Conservation (phyloP, 2,329 filamentous ascomycete species). For the Neodidymelliopsis sp. region DNA sequence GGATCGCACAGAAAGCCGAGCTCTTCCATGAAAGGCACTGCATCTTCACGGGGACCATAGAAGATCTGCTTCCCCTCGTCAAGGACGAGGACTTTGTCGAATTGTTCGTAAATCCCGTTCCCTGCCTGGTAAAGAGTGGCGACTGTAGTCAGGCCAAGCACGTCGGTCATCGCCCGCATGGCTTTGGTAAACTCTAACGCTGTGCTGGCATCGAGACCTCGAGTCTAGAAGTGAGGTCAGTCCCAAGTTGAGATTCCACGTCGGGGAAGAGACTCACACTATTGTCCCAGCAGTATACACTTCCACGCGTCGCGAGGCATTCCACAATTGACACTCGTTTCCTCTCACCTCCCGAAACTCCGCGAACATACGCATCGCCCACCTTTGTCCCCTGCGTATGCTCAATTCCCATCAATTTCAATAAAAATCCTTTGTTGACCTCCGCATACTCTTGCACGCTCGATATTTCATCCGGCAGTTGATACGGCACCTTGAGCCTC, state of each 20-base stretch:
- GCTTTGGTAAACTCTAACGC: constrained; percentile 62
- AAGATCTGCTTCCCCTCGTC: constrained; percentile 78
- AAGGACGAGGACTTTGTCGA: constrained; percentile 74
- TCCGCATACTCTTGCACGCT: not conserved
- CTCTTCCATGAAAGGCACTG: constrained; percentile 69
- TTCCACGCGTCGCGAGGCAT: constrained; percentile 29
- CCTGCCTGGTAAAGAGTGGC: constrained; percentile 61
- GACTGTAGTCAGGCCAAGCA: constrained; percentile 56
- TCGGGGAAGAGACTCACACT: constrained; percentile 1
- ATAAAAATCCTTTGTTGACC: not conserved
- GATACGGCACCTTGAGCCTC: constrained; percentile 62
- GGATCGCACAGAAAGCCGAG: constrained; percentile 71
- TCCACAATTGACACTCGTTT: constrained; percentile 67
- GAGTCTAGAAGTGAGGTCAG: constrained; percentile 51
- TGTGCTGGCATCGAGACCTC: constrained; percentile 43
- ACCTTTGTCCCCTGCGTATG: constrained; percentile 68
- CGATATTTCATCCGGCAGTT: constrained; percentile 57
- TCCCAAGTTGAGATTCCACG: constrained; percentile 51
- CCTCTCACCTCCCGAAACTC: constrained; percentile 64
- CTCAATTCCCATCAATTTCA: constrained; percentile 49
- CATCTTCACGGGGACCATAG: constrained; percentile 67
- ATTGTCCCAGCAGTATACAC: constrained; percentile 1
- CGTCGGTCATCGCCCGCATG: constrained; percentile 57
- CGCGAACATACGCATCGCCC: constrained; percentile 63
- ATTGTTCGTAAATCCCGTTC: constrained; percentile 44